These are phyloP conservation scores for Marasmius tenuissimus DNA, from an alignment of 1,284 basidiomycete genomes.

Conservation along the genomic window DNA sequence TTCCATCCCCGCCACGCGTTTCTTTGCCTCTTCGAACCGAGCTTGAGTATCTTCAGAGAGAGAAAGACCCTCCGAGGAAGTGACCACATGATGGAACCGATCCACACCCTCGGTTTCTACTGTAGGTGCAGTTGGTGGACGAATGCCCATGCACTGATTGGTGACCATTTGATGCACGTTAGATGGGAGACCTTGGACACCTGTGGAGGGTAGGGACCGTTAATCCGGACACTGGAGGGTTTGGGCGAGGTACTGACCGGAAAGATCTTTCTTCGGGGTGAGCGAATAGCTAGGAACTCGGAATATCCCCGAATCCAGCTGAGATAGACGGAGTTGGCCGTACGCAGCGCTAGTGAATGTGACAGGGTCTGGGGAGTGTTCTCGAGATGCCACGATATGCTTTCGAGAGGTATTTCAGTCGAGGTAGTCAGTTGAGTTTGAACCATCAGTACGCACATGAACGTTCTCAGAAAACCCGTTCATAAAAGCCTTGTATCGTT, in stretches of 20 bases:
- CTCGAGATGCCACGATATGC: constrained; percentile 69
- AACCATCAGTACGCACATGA: constrained; percentile 44
- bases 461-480: constrained; percentile 54
- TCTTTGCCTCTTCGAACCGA: constrained; percentile 35
- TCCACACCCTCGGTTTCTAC: constrained; percentile 36
- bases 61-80: constrained; percentile 25
- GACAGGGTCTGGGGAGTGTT: constrained; percentile 63
- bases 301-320: constrained; percentile 78
- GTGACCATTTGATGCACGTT: constrained; percentile 41
- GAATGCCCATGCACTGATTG: constrained; percentile 41
- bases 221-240: not conserved
- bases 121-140: constrained; percentile 44
- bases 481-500: constrained; percentile 75
- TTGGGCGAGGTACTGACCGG: constrained; percentile 31
- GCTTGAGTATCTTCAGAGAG: constrained; percentile 35
- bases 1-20: constrained; percentile 21
- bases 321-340: constrained; percentile 70
- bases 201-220: constrained; percentile 27
- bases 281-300: constrained; percentile 60
- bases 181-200: constrained; percentile 47
- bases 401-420: constrained; percentile 24
- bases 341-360: constrained; percentile 77
- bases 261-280: constrained; percentile 38
- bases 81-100: constrained; percentile 46
- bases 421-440: not conserved